These are phyloP conservation scores for Singerocomus rubriflavus DNA, from an alignment of 1,284 basidiomycete genomes.

Conservation along the genomic window DNA sequence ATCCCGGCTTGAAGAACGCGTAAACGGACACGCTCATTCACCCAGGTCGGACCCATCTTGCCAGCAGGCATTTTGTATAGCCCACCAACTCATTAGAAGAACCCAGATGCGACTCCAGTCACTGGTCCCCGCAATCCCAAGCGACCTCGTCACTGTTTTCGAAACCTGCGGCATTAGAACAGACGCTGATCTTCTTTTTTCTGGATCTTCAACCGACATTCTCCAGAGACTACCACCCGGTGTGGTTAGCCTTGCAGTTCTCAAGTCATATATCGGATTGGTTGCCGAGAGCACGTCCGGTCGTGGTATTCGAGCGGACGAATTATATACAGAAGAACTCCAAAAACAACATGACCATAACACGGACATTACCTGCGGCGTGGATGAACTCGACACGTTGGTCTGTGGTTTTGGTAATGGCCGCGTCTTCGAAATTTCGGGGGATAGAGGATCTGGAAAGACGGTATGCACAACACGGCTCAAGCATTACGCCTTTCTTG, in stretches of 20 bases:
- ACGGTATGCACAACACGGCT: slow-evolving; percentile 45
- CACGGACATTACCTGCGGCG: slow-evolving; percentile 36
- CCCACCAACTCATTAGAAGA: not conserved
- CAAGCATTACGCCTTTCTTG: slow-evolving; percentile 3
- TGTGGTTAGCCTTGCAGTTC: slow-evolving; percentile 45
- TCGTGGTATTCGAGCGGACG: slow-evolving; percentile 39
- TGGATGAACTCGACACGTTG: slow-evolving; percentile 48
- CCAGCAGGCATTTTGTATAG: not conserved
- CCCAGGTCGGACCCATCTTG: not conserved
- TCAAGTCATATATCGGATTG: slow-evolving; percentile 39
- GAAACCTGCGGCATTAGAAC: slow-evolving; percentile 49
- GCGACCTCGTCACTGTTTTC: slow-evolving; percentile 34
- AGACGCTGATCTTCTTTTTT: slow-evolving; percentile 57
- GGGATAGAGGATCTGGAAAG: slow-evolving; percentile 60
- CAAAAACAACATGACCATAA: slow-evolving; percentile 26
- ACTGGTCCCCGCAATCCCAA: slow-evolving; percentile 28
- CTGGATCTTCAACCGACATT: slow-evolving; percentile 43
- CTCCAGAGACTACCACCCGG: slow-evolving; percentile 48
- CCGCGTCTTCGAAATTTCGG: slow-evolving; percentile 62
- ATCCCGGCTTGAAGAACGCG: not conserved
- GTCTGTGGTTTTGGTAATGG: slow-evolving; percentile 46
- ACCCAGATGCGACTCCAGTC: slow-evolving; percentile 30
- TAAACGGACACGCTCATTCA: not conserved
- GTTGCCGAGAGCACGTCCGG: slow-evolving; percentile 45
- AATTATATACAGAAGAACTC: slow-evolving; percentile 33